Evolutionary conservation across 2,329 filamentous ascomycete species (phyloP), one percentile per base, ranked within the genome.

Genomic region (Tolypocladium guangdongense): DNA sequence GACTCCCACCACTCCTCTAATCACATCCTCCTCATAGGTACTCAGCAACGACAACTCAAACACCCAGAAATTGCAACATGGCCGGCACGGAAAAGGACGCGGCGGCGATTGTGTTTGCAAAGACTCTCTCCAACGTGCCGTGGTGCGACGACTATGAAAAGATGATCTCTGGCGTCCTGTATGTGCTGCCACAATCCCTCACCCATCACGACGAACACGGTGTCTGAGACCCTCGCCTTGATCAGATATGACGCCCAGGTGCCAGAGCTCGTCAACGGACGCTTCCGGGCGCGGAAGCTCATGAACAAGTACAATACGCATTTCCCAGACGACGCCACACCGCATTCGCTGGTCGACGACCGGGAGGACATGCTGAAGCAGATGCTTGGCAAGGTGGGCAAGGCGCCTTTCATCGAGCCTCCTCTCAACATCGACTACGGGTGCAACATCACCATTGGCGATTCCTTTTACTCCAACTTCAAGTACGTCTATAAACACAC

Each of bases 401-500:
- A 72, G 48, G 77, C 77, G 0, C 72, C 70, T 27, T 78, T 77
- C 57, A 76, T 86, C 37, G 83, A 87, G 59, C 78, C 82, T 0
- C 82, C 83, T 0, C 71, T 87, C 53, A 73, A 71, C 39, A 73
- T 85, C 36, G 83, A 87, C 63, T 86, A 87, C 55, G 84, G 83
- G 1, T 80, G 79, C 63, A 87, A 87, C 60, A 77, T 86, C 57
- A 74, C 69, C 7, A 71, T 86, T 0, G 83, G 83, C 8, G 71
- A 79, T 43, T 71, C 75, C n/a, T 84, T 84, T 62, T 88, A 86
- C 60, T 74, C 81, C 46, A 83, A 83, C 56, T 71, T 71, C 53
- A 67, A 67, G 67, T 69, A 53, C 47, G 59, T 48, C 3, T 4
- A 20, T 11, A 33, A 22, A 18, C 22, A 5, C 18, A 1, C 8